Evolutionary conservation across 225 moss, liverwort and hornwort species (phyloP).

Genomic region (Lunularia cruciata): DNA sequence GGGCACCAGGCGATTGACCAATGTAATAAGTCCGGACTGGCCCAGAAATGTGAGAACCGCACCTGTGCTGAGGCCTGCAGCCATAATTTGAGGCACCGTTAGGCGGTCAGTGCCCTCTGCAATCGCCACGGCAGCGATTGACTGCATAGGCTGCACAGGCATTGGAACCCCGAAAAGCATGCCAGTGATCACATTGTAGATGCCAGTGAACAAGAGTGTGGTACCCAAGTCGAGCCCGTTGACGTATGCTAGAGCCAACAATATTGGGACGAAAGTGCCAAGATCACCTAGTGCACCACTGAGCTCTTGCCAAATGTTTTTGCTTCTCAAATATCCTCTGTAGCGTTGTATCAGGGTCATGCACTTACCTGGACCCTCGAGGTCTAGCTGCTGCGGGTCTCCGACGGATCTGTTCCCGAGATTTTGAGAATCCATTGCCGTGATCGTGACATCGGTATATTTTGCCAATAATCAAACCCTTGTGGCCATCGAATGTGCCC

Average conservation of each 20-base stretch:
- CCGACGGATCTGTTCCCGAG: too few species aligned
- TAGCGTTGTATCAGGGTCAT: constrained; percentile 21
- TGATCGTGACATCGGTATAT: too few species aligned
- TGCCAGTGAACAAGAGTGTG: constrained; percentile 68
- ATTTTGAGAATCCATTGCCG: too few species aligned
- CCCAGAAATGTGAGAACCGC: constrained; percentile 37
- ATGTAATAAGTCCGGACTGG: constrained; percentile 34
- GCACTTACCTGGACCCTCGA: too few species aligned
- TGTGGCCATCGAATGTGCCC: too few species aligned
- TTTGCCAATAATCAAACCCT: too few species aligned
- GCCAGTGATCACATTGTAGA: constrained; percentile 63
- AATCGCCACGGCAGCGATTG: constrained; percentile 61
- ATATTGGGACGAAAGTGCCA: constrained; percentile 65
- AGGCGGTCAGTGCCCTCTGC: constrained; percentile 38
- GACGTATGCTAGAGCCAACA: constrained; percentile 59
- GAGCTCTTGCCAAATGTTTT: constrained; percentile 58
- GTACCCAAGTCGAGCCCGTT: constrained; percentile 72
- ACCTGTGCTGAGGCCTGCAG: constrained; percentile 37
- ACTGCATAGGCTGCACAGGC: constrained; percentile 80
- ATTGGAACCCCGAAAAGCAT: constrained; percentile 59
- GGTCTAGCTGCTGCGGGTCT: too few species aligned
- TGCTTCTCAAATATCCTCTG: constrained; percentile 39
- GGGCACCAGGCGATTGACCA: constrained; percentile 36
- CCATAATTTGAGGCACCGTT: constrained; percentile 50
- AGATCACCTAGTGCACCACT: constrained; percentile 65